Base-by-base conservation (phyloP, 2,329 filamentous ascomycete species). In the Pestalotiopsis sp. region DNA sequence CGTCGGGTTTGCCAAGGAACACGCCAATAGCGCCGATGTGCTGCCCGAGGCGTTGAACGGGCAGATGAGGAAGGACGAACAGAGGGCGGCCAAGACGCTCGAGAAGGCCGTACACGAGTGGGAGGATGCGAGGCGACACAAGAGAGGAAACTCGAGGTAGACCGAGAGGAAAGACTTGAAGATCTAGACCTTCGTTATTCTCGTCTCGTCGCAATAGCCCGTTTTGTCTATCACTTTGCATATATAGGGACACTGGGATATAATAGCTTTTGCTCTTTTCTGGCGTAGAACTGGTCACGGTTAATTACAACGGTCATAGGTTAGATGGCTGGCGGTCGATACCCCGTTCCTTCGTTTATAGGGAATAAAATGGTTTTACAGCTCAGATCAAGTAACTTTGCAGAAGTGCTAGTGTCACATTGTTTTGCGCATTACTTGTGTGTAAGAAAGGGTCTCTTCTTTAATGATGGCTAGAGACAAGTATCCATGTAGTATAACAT, bases 1-100 rank as follows among this genome's bases (percentile, higher is more conserved):
- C 69, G 83, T 95, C 65, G 89, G 90, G 2, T 97, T 97, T 78
- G 92, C 92, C 6, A 83, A 85, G 66, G 89, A 92, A 72, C 94
- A 97, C 83, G 94, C 93, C 59, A 94, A 95, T 86, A 89, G 90
- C 71, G 81, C 81, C 69, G 86, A 87, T 78, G 78, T 94, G 3
- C 79, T 94, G 65, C 90, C 90, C 14, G 81, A 82, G 69, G 79
- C 89, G 36, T 93, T 92, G 75, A 91, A 92, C 76, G 81, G 83
- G 1, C 79, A 80, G 0, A 90, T 94, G 76, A 83, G 89, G 69
- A 84, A 82, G 77, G 81, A 84, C 64, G 91, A 94, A 79, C 80
- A 82, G 65, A 83, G 83, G 74, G 91, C 91, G 0, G 84, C 86
- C 13, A 84, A 79, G 77, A 81, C 84, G 4, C 77, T 91, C 70